A percentile compares a stretch with the other conserved stretches of the same genome.
Conservation (phyloP, 2,329 filamentous ascomycete genomes). For the Diplodia intermedia region DNA sequence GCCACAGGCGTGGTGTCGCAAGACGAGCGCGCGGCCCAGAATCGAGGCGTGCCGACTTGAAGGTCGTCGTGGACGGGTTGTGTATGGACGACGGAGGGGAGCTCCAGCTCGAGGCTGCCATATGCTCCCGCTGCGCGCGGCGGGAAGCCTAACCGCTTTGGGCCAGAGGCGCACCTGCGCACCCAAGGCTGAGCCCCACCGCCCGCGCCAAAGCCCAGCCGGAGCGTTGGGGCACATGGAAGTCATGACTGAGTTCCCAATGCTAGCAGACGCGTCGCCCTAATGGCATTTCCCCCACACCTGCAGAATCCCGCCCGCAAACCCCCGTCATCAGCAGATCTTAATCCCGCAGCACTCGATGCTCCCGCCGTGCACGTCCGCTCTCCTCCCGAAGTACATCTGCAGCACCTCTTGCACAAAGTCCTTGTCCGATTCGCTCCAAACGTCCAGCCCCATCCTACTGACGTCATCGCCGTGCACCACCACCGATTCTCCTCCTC, state of each 20-base stretch:
- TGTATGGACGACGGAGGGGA: conserved; percentile 6
- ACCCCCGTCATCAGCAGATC: conserved; percentile 61
- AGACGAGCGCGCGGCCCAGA: not conserved
- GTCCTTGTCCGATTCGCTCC: conserved; percentile 72
- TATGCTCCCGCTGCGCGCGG: conserved; percentile 10
- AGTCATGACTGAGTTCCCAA: not conserved
- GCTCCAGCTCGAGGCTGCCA: conserved; percentile 20
- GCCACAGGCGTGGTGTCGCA: too few relatives aligned
- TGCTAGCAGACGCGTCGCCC: conserved; percentile 2
- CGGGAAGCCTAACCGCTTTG: conserved; percentile 20
- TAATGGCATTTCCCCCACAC: not conserved
- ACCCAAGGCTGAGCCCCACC: conserved; percentile 4
- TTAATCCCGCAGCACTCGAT: conserved; percentile 76
- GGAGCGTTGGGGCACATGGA: conserved; percentile 1
- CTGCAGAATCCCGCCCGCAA: not conserved
- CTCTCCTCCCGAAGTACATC: conserved; percentile 70
- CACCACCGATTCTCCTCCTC: conserved; percentile 50
- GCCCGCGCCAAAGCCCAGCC: not conserved
- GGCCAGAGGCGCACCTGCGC: not conserved
- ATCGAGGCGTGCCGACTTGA: not conserved
- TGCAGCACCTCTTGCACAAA: conserved; percentile 70
- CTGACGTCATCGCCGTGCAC: conserved; percentile 71
- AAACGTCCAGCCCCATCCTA: conserved; percentile 77
- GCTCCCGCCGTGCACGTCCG: conserved; percentile 70
- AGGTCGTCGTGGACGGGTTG: not conserved